phyloP scores from a whole-genome alignment of 202 grass and related monocot genomes.

The Carex arenaria region DNA sequence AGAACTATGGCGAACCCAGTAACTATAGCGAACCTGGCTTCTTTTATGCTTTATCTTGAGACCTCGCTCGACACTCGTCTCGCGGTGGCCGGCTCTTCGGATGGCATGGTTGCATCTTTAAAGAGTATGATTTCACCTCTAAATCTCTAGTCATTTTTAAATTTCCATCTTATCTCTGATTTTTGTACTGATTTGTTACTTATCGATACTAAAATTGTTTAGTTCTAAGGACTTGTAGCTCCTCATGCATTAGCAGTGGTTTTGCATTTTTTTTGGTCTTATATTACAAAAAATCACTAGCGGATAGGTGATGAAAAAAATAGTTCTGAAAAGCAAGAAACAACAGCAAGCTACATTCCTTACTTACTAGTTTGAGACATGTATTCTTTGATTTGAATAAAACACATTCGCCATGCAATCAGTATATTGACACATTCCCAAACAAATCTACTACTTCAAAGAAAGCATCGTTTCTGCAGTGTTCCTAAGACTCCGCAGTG shows the following conservation, averaged over 20 bases:
- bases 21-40: neutral
- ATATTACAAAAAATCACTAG: neutral
- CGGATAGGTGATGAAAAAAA: too few species aligned
- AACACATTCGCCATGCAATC: too few species aligned
- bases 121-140: constrained; percentile 41
- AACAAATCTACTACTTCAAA: too few species aligned
- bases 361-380: too few species aligned
- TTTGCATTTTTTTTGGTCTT: neutral
- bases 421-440: too few species aligned
- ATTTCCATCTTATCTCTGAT: neutral
- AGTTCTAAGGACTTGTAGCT: neutral
- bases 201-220: neutral
- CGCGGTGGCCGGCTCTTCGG: constrained; percentile 28
- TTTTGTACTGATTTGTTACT: neutral
- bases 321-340: too few species aligned
- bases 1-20: neutral
- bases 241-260: neutral
- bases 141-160: neutral
- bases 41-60: constrained; percentile 41
- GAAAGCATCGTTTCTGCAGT: too few species aligned
- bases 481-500: too few species aligned
- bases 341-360: too few species aligned
- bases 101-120: constrained; percentile 39
- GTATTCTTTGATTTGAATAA: too few species aligned
- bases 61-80: constrained; percentile 55